Evolutionary conservation across 345 rosid species (phyloP), one percentile per base, ranked within the genome.

Genomic region (Erodium maritimum): DNA sequence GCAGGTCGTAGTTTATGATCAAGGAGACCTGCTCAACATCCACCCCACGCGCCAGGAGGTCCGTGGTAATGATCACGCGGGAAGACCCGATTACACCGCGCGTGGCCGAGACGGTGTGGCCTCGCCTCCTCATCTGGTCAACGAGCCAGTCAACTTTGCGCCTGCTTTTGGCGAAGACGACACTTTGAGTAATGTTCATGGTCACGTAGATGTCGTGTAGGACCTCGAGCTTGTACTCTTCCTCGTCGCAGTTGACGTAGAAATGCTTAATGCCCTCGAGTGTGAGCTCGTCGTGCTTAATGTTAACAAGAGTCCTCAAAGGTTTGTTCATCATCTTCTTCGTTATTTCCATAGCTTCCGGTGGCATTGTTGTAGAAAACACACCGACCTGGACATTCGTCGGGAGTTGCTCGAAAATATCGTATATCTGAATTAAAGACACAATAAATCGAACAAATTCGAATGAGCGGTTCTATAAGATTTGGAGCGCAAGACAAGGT

Each of bases 81-180:
- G 87, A 82, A 0, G 80, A 80, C 11, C 83, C 85, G 80, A 77
- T 80, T 67, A 73, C 82, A 50, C 85, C 82, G 17, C 71, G 77
- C 2, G 82, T 75, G 5, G 82, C 82, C 5, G 85, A 80, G 17
- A 81, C 82, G 0, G 80, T 76, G 71, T 76, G 83, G 71, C 78
- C 80, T 52, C 78, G 80, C 71, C 69, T 61, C 22, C 76, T 54
- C 78, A 79, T 68, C 56, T 75, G 61, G 60, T 81, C 80, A 0
- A 76, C 70, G 19, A 81, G 86, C 86, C 86, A 81, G 58, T 81
- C 86, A 0, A 81, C 81, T 68, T 81, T 81, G 64, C 83, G 79
- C 42, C 81, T 71, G 17, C 81, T 76, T 72, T 81, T 78, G 21
- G 76, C 81, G 4, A 81, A 78, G 63, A 81, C 76, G 19, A 81